Base-by-base conservation (phyloP, 441 rosid genomes). In the Populus hybrid region DNA sequence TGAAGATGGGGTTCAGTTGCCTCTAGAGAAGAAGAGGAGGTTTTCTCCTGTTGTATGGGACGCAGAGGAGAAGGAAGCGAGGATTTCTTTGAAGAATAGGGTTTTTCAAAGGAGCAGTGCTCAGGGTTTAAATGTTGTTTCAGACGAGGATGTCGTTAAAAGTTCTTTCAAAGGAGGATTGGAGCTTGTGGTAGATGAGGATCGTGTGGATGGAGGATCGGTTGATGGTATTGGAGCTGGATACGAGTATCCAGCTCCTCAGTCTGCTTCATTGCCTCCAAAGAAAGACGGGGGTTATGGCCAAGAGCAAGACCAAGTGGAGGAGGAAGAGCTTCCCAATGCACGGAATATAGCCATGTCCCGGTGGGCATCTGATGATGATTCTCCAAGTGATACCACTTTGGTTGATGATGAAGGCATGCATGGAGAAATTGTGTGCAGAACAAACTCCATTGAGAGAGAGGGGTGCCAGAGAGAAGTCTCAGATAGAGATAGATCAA, bases 281-380 rank as follows among this genome's bases (percentile, higher is more conserved):
- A 78, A 83, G 63, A 71, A 79, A 35, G 50, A 64, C 66, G 81
- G 67, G 78, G 72, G 8, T 68, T 75, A 61, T 80, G 80, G 69
- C 38, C 68, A n/a, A 65, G 77, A 81, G 9, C 73, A 80, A 35
- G 74, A 74, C 34, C 82, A 77, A 68, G 69, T 79, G 77, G 89
- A 80, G 78, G 84, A 87, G 34, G 91, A 85, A 23, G 86, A 79
- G 30, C 73, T 84, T 77, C 72, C 76, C 71, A 88, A 78, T 28
- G 82, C 82, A 32, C 88, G 87, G n/a, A 88, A 82, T 83, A 79
- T 92, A 74, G 88, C 85, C 2, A 82, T 77, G 64, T 95, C 97
- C 12, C 85, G 97, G 10, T 95, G 99, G 99, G 95, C 87, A 28
- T 86, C 89, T 10, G 88, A 83, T 36, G 72, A 78, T n/a, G 91